Conservation (phyloP, 371 early-diverging fungal genomes). For the Circinella umbellata region DNA sequence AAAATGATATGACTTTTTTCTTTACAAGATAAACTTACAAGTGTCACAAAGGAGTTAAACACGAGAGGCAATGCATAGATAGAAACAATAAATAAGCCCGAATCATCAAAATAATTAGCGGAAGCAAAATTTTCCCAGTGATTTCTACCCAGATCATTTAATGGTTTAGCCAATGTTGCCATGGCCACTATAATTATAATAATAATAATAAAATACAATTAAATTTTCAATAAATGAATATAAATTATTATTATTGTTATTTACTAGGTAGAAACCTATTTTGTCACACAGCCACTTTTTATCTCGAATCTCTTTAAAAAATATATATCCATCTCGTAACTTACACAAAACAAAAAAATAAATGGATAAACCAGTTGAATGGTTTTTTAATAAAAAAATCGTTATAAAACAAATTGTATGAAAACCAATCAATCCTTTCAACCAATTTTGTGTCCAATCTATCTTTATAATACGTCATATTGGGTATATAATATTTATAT, state of each 20-base stretch:
- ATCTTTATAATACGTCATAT: constrained; percentile 25
- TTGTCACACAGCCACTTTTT: too few relatives aligned
- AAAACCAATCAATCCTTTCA: constrained; percentile 36
- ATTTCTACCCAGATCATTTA: constrained; percentile 43
- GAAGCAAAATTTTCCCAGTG: constrained; percentile 44
- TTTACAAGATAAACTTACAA: constrained; percentile 30
- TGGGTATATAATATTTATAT: too few relatives aligned
- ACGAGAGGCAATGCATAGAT: constrained; percentile 53
- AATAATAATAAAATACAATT: background rate
- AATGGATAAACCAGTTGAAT: constrained; percentile 29
- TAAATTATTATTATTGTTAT: background rate
- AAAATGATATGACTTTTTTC: too few relatives aligned
- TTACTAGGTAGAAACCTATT: too few relatives aligned
- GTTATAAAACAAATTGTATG: constrained; percentile 39
- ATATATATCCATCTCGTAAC: background rate
- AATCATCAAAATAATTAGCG: constrained; percentile 50
- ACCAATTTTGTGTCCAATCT: constrained; percentile 57
- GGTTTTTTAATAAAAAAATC: constrained; percentile 29
- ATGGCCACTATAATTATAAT: constrained; percentile 35
- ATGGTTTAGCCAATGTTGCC: constrained; percentile 36
- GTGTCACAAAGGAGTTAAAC: constrained; percentile 39
- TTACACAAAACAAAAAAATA: constrained; percentile 43
- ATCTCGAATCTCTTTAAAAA: too few relatives aligned
- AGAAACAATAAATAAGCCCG: constrained; percentile 48
- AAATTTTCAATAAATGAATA: background rate